Base-by-base conservation (phyloP, 2,329 filamentous ascomycete species). In the Hypoxylon sp. region DNA sequence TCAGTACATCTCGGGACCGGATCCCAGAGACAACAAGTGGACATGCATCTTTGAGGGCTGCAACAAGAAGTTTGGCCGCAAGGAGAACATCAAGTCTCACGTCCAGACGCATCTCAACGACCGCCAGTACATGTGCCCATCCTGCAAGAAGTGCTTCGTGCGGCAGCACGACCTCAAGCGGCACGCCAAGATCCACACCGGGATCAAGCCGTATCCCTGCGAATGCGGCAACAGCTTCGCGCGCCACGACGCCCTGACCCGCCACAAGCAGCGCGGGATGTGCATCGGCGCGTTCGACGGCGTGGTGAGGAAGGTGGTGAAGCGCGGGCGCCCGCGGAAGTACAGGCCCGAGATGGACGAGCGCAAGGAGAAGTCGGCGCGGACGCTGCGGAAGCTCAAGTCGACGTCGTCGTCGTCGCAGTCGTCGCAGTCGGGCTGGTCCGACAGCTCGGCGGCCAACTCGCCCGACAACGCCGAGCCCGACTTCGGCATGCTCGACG, bases 1-100 rank as follows among this genome's bases (percentile, higher is more conserved):
- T 3, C 83, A 84, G 46, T 91, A 83, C 74, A 94, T 94, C 66
- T 81, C 83, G 45, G 89, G 88, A 1, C 90, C 90, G 0, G 89
- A 91, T 67, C 79, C 86, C 2, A 72, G 75, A n/a, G 89, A 92
- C 66, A 88, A 88, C 67, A 92, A 92, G 75, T 95, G 89, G 88
- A 80, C 87, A 5, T 95, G 90, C 72, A 76, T 85, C n/a, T 93
- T 79, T 55, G 82, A 91, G 7, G 88, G 87, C 23, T 99, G 95
- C 75, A 85, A 88, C 67, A 96, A 97, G 75, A 86, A 88, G 49
- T 98, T 99, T 72, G 94, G 93, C n/a, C 87, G 95, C 67, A 96
- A 97, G 74, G 95, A 99, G 75, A 98, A 99, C 77, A 97, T 98
- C 80, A 96, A 97, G 74, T 96, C 93, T 0, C 95, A 99, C 74